Evolutionary conservation across 139 green algal species (phyloP).

Genomic region (Diplosphaera chodatii): DNA sequence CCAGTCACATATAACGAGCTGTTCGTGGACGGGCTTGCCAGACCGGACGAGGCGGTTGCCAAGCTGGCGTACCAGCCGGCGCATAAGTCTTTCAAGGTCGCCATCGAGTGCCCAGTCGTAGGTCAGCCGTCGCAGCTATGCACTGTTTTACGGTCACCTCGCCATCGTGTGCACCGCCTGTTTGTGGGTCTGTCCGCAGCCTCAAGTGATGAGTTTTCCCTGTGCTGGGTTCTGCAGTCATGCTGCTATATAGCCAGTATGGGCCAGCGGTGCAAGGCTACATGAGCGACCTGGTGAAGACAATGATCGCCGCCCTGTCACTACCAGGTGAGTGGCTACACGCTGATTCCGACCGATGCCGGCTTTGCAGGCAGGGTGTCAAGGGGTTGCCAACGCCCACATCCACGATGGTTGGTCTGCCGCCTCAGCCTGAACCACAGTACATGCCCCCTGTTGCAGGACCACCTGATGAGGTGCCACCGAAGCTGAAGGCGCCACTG

Average conservation of each 20-base stretch:
- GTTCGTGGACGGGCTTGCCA: constrained; percentile 14
- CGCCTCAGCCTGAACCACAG: no score
- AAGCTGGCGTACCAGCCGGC: constrained; percentile 27
- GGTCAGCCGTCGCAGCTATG: constrained; percentile 28
- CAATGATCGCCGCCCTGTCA: constrained; percentile 53
- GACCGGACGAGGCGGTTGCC: neutral
- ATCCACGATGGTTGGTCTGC: no score
- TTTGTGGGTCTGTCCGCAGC: no score
- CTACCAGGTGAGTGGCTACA: constrained; percentile 30
- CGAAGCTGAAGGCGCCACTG: constrained; percentile 20
- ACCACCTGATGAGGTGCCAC: neutral
- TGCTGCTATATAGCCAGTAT: constrained; percentile 80
- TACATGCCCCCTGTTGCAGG: neutral
- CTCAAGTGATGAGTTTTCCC: no score
- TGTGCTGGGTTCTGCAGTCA: no score
- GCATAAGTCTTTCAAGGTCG: constrained; percentile 73
- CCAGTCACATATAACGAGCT: constrained; percentile 22
- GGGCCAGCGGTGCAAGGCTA: neutral
- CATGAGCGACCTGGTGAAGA: constrained; percentile 27
- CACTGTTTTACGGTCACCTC: no score
- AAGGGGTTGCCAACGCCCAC: no score
- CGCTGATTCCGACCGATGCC: no score
- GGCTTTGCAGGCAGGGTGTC: no score
- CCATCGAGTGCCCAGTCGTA: constrained; percentile 76
- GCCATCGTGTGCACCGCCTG: no score